Evolutionary conservation across 2,329 filamentous ascomycete species (phyloP), one percentile per base, ranked within the genome.

Genomic region (Penicillium frequentans): DNA sequence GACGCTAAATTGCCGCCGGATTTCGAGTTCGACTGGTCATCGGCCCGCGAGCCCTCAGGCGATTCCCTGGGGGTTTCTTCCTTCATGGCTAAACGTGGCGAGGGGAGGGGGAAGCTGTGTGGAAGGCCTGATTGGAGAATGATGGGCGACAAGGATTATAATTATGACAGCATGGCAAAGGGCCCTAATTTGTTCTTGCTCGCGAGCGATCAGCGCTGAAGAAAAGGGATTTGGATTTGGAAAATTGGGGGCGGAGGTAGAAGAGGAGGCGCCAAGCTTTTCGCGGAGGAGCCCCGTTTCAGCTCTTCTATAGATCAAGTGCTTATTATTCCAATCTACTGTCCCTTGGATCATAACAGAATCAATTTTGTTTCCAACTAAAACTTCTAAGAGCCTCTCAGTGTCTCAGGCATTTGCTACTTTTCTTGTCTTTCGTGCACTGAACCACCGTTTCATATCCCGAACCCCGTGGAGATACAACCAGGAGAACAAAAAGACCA

Each of bases 401-500:
- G 11, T 45, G 29, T 35, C 13, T 21, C n/a, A 37, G 23, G 43
- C 29, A 24, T 19, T n/a, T 16, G 21, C 42, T 21, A 46, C 46
- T 47, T 62, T 68, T 51, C 46, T 65, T 23, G 71, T 64, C 62
- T 65, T 73, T 42, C 67, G 63, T 9, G 59, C 60, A 60, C 72
- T 72, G 24, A 74, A n/a, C 67, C 66, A 68, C 29, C 63, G 64
- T 62, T 69, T 75, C 29, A 72, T 49, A 49, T 68, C 61, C 8
- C 64, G 62, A 16, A 68, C 48, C 0, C 75, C 75, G 54, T 73
- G 71, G 7, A 86, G 72, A 68, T 84, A 85, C 1, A 85, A 59
- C 81, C 82, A 85, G 0, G 80, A 82, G 61, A 81, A 79, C 10
- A 76, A 35, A 57, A 83, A 84, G 8, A 85, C 79, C 0, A 80